Conservation (phyloP, 2,329 filamentous ascomycete genomes). For the Penicillium occitanis region DNA sequence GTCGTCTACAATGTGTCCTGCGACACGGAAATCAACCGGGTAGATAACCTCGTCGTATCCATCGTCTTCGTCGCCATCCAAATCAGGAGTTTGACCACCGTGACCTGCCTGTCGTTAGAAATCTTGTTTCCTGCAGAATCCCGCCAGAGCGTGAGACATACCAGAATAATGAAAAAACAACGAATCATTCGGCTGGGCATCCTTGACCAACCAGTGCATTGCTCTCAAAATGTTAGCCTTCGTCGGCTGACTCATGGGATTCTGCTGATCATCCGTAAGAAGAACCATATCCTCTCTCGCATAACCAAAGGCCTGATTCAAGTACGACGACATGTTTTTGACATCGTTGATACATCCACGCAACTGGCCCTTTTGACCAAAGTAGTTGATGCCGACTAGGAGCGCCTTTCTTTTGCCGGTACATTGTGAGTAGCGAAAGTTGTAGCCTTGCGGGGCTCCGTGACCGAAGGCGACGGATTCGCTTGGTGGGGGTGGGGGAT, state of each 20-base stretch:
- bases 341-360: constrained; percentile 97
- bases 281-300: constrained; percentile 96
- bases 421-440: constrained; percentile 88
- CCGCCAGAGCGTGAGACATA: constrained; percentile 43
- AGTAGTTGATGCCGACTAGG: constrained; percentile 95
- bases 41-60: constrained; percentile 78
- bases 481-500: constrained; percentile 65
- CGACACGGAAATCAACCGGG: constrained; percentile 68
- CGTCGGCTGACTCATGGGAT: constrained; percentile 93
- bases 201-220: constrained; percentile 98
- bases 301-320: constrained; percentile 87
- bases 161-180: constrained; percentile 97
- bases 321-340: constrained; percentile 90
- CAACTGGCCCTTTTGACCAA: constrained; percentile 84
- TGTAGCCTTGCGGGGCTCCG: constrained; percentile 76
- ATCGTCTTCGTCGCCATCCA: constrained; percentile 74
- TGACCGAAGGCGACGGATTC: constrained; percentile 72
- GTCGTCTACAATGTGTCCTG: constrained; percentile 75
- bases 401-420: constrained; percentile 85
- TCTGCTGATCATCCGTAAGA: constrained; percentile 93
- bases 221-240: constrained; percentile 93
- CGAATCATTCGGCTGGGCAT: constrained; percentile 87
- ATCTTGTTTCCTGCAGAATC: not conserved
- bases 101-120: constrained; percentile 54
- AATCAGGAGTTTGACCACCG: constrained; percentile 71